These are phyloP conservation scores for Saccharomycopsis sp. DNA, from an alignment of 805 yeast genomes.

Conservation along the genomic window DNA sequence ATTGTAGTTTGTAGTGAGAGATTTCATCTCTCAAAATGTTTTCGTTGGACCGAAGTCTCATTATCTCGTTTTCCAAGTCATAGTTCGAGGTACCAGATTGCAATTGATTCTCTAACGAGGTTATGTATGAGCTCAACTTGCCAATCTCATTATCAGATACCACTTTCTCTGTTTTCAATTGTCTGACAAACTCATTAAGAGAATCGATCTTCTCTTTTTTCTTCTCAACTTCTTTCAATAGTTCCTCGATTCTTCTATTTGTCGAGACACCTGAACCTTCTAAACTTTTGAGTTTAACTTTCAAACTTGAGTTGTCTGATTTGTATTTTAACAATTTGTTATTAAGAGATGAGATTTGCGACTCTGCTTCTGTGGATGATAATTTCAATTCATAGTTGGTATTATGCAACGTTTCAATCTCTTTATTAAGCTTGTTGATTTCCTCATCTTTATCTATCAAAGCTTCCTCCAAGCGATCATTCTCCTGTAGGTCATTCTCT, in stretches of 20 bases:
- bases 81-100: conserved; percentile 5
- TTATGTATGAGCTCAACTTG: conserved; percentile 13
- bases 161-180: conserved; percentile 19
- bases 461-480: conserved; percentile 12
- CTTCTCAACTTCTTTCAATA: conserved; percentile 5
- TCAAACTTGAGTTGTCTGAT: conserved; percentile 10
- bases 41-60: conserved; percentile 9
- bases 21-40: conserved; percentile 11
- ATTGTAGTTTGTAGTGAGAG: conserved; percentile 10
- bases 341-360: conserved; percentile 8
- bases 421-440: conserved; percentile 15
- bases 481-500: conserved; percentile 16
- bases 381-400: conserved; percentile 18
- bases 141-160: conserved; percentile 20
- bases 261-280: conserved; percentile 7
- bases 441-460: conserved; percentile 22
- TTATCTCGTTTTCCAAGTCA: conserved; percentile 18
- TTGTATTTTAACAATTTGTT: conserved; percentile 9
- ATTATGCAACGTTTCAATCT: conserved; percentile 22
- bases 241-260: conserved; percentile 4
- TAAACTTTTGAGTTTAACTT: conserved; percentile 20
- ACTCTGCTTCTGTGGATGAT: conserved; percentile 8
- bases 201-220: conserved; percentile 20
- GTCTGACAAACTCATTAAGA: conserved; percentile 16
- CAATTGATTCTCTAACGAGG: conserved; percentile 18